These are phyloP conservation scores for Amanita rubescens DNA, from an alignment of 768 basidiomycete species.

Conservation along the genomic window DNA sequence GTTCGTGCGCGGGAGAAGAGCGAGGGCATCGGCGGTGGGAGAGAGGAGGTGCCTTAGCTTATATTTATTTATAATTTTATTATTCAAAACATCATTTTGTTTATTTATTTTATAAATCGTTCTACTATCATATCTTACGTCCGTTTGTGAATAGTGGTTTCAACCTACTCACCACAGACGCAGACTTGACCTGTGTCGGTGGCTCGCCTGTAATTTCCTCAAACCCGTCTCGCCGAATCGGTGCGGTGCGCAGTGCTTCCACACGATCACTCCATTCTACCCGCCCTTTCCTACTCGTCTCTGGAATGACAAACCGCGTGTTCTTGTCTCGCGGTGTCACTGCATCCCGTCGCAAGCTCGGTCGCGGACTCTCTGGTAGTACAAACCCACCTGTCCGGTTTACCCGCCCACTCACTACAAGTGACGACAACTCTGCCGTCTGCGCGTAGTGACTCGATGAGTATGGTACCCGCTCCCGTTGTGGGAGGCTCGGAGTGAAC, in stretches of 20 bases:
- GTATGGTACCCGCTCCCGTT: not conserved
- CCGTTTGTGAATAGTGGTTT: not conserved
- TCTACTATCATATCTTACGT: not conserved
- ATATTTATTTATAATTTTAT: no score
- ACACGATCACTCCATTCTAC: not conserved
- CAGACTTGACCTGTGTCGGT: not conserved
- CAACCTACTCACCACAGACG: not conserved
- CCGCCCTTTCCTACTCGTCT: not conserved
- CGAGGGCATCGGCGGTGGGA: conserved; percentile 51
- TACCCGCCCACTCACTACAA: not conserved
- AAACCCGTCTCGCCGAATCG: not conserved
- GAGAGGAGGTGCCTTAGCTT: conserved; percentile 16
- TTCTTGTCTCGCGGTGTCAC: conserved; percentile 8
- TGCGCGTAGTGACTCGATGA: conserved; percentile 1
- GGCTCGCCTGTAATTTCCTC: not conserved
- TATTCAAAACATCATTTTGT: not conserved
- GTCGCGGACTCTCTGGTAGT: conserved; percentile 1
- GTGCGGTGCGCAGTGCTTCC: not conserved
- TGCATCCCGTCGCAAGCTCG: not conserved
- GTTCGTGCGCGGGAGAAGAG: conserved; percentile 68
- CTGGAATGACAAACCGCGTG: conserved; percentile 5
- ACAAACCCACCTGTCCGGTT: not conserved
- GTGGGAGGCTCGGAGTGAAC: conserved; percentile 2
- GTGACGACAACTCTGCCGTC: not conserved
- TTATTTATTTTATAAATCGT: not conserved